Percentiles rank a stretch among this genome's conserved stretches.
phyloP scores from a whole-genome alignment of 2,329 filamentous ascomycete genomes.

The Stagonosporopsis tanaceti region DNA sequence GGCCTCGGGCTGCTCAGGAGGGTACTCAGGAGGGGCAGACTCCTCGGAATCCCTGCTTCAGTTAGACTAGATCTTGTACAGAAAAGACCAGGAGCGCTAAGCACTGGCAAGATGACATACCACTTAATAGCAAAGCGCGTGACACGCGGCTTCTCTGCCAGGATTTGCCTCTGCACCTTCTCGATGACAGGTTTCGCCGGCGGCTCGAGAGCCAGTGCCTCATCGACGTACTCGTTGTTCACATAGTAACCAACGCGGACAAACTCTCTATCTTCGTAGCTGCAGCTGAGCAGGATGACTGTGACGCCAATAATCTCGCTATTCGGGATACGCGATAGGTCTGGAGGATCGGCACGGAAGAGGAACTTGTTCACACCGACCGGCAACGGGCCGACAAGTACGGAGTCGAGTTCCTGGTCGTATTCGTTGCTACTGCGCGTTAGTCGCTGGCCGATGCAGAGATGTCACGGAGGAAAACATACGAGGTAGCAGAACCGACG shows the following conservation, averaged over 20 bases:
- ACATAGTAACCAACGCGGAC: constrained; percentile 99
- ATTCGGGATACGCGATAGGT: constrained; percentile 88
- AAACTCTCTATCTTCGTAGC: constrained; percentile 96
- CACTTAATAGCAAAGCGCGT: constrained; percentile 99
- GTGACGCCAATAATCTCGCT: constrained; percentile 97
- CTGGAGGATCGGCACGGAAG: constrained; percentile 93
- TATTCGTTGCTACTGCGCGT: constrained; percentile 77
- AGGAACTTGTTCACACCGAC: constrained; percentile 98
- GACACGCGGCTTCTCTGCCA: constrained; percentile 96
- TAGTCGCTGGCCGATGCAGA: constrained; percentile 18
- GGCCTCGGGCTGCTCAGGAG: constrained; percentile 96
- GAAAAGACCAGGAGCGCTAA: not conserved
- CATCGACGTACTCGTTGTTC: constrained; percentile 97
- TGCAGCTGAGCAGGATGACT: constrained; percentile 93
- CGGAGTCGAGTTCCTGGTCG: constrained; percentile 96
- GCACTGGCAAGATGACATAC: constrained; percentile 61
- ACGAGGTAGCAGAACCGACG: constrained; percentile 97
- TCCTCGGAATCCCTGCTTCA: constrained; percentile 91
- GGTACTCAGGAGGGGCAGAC: constrained; percentile 93
- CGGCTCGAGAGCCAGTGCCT: constrained; percentile 87
- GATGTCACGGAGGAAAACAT: constrained; percentile 46
- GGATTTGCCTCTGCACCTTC: constrained; percentile 87
- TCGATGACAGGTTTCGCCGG: constrained; percentile 93
- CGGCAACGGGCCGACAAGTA: constrained; percentile 96
- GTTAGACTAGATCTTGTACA: constrained; percentile 24